Evolutionary conservation across 176 grass and related monocot genomes (phyloP).

Genomic region (Typha latifolia): DNA sequence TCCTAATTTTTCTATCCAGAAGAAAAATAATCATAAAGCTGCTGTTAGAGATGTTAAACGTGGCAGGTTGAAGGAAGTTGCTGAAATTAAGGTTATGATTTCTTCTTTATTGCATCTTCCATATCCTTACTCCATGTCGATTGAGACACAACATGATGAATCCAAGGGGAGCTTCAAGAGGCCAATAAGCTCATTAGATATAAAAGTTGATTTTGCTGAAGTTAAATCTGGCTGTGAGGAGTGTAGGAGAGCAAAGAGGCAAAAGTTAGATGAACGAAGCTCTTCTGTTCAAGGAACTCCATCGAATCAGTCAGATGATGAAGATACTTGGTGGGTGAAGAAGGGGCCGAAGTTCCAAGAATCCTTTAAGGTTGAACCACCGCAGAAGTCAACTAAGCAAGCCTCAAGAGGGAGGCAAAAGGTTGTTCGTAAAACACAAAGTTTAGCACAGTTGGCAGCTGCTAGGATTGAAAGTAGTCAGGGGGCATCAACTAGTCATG

Average conservation of each 20-base stretch:
- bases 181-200: slow-evolving; percentile 37
- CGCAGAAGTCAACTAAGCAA: slow-evolving; percentile 59
- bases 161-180: slow-evolving; percentile 53
- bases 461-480: slow-evolving; percentile 90
- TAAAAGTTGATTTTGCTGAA: slow-evolving; percentile 59
- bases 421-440: slow-evolving; percentile 78
- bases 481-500: slow-evolving; percentile 96
- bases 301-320: slow-evolving; percentile 65
- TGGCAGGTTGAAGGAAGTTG: slow-evolving; percentile 48
- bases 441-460: slow-evolving; percentile 81
- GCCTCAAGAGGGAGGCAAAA: slow-evolving; percentile 77
- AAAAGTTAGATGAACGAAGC: slow-evolving; percentile 51
- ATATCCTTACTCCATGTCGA: slow-evolving; percentile 24
- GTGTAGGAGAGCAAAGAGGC: slow-evolving; percentile 61
- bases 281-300: slow-evolving; percentile 48
- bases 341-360: slow-evolving; percentile 73
- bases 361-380: slow-evolving; percentile 60
- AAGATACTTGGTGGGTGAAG: slow-evolving; percentile 95
- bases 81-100: slow-evolving; percentile 59
- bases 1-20: slow-evolving; percentile 37
- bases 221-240: slow-evolving; percentile 62
- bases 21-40: slow-evolving; percentile 30
- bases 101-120: slow-evolving; percentile 57
- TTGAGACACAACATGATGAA: slow-evolving; percentile 38
- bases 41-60: slow-evolving; percentile 34